A percentile compares a stretch with the other conserved stretches of the same genome.
These are phyloP conservation scores for Penicillium oxalicum DNA, from an alignment of 2,329 filamentous ascomycete species.

Conservation along the genomic window DNA sequence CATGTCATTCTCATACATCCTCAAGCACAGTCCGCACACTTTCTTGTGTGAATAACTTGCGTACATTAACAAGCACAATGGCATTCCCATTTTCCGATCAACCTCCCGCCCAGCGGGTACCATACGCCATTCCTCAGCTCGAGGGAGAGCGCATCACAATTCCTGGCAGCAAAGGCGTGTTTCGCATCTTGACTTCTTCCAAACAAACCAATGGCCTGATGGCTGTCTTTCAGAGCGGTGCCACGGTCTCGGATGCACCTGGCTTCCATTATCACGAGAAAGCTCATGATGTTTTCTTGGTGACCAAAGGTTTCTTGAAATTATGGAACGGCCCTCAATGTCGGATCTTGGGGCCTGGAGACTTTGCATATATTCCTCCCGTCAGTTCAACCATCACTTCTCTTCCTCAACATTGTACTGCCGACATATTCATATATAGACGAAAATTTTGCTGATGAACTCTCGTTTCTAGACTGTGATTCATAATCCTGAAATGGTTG, in stretches of 20 bases:
- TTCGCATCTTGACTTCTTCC: slow-evolving; percentile 48
- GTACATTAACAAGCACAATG: slow-evolving; percentile 13
- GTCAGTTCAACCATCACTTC: slow-evolving; percentile 29
- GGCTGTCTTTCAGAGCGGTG: slow-evolving; percentile 47
- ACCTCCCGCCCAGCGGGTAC: slow-evolving; percentile 37
- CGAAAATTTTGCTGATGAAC: background rate
- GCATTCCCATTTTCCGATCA: slow-evolving; percentile 19
- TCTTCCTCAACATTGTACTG: background rate
- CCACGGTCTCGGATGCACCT: slow-evolving; percentile 33
- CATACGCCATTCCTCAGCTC: slow-evolving; percentile 45
- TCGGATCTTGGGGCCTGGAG: slow-evolving; percentile 49
- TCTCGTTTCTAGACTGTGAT: slow-evolving; percentile 38
- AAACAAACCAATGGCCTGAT: slow-evolving; percentile 49
- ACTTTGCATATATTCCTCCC: slow-evolving; percentile 55
- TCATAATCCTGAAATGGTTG: slow-evolving; percentile 52
- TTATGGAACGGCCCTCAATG: slow-evolving; percentile 55
- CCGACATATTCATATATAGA: no score
- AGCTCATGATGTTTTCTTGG: slow-evolving; percentile 54
- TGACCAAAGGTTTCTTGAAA: slow-evolving; percentile 51
- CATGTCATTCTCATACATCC: no score
- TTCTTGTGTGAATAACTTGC: no score
- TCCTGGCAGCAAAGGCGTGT: slow-evolving; percentile 48
- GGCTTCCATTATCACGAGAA: slow-evolving; percentile 55
- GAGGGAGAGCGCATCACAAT: slow-evolving; percentile 50
- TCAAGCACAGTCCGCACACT: no score